A percentile compares a stretch with the other conserved stretches of the same genome.
Conservation (phyloP, 2,329 filamentous ascomycete species). For the Xylaria sp. region DNA sequence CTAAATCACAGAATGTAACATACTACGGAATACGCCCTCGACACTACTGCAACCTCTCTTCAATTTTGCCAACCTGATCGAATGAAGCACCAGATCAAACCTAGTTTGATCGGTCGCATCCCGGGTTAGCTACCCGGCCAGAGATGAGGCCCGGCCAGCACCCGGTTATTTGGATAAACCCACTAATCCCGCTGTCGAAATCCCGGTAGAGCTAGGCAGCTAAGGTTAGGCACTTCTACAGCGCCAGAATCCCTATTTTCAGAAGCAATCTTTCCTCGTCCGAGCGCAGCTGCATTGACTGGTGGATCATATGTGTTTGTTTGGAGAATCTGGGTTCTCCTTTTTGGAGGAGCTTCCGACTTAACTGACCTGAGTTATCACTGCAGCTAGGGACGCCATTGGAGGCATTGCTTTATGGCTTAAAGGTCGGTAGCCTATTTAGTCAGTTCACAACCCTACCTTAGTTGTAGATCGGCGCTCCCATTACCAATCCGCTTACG, state of each 20-base stretch:
- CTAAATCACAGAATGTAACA: too few species aligned
- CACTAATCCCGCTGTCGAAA: conserved; percentile 9
- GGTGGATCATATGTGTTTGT: too few species aligned
- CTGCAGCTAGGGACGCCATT: background rate
- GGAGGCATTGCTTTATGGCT: background rate
- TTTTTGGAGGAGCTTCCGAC: background rate
- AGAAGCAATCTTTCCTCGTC: conserved; percentile 7
- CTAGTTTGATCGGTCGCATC: conserved; percentile 1
- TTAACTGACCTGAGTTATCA: background rate
- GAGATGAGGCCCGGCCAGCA: conserved; percentile 2
- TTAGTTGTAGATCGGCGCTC: conserved; percentile 7
- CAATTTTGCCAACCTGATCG: background rate
- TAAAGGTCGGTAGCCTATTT: background rate
- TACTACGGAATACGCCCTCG: too few species aligned
- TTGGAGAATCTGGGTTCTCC: background rate
- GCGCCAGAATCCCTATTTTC: conserved; percentile 15
- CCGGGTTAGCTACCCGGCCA: conserved; percentile 1
- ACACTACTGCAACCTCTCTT: background rate
- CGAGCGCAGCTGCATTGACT: background rate
- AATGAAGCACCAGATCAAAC: background rate
- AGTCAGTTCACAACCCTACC: background rate
- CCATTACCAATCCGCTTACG: conserved; percentile 14
- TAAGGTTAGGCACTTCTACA: background rate
- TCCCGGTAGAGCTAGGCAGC: background rate
- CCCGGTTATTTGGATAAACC: conserved; percentile 23